Evolutionary conservation across 2,329 filamentous ascomycete genomes (phyloP).

Genomic region (Aureobasidium lini): DNA sequence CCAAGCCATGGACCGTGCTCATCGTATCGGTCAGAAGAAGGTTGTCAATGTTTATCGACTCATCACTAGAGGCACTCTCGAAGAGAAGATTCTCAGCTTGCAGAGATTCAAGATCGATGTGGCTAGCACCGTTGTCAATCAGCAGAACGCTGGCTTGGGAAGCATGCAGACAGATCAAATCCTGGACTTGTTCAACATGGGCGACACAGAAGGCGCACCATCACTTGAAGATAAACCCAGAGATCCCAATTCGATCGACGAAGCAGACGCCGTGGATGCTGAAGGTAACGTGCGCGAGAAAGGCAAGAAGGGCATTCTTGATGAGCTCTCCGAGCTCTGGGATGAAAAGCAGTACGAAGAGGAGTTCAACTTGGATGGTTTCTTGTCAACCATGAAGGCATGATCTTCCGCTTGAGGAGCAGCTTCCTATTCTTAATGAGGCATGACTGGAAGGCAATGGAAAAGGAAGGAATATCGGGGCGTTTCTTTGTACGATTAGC

Average conservation of each 20-base stretch:
- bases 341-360: conserved; percentile 97
- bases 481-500: background rate
- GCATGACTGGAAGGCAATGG: background rate
- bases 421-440: conserved; percentile 1
- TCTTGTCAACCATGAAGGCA: conserved; percentile 83
- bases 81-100: conserved; percentile 94
- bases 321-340: conserved; percentile 93
- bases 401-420: conserved; percentile 18
- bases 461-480: background rate
- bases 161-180: conserved; percentile 99
- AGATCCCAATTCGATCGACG: conserved; percentile 63
- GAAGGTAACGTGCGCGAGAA: conserved; percentile 88
- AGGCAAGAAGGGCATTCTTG: conserved; percentile 92
- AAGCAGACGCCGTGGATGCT: conserved; percentile 66
- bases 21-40: conserved; percentile 98
- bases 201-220: conserved; percentile 53
- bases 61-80: conserved; percentile 88
- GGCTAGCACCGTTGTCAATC: conserved; percentile 94
- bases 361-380: conserved; percentile 92
- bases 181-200: conserved; percentile 88
- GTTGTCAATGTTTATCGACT: conserved; percentile 98
- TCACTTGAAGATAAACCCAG: conserved; percentile 23
- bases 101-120: conserved; percentile 99
- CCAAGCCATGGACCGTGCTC: conserved; percentile 97
- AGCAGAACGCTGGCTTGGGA: conserved; percentile 88